Evolutionary conservation across 2,329 filamentous ascomycete species (phyloP).

Genomic region (Thielaviopsis populi): DNA sequence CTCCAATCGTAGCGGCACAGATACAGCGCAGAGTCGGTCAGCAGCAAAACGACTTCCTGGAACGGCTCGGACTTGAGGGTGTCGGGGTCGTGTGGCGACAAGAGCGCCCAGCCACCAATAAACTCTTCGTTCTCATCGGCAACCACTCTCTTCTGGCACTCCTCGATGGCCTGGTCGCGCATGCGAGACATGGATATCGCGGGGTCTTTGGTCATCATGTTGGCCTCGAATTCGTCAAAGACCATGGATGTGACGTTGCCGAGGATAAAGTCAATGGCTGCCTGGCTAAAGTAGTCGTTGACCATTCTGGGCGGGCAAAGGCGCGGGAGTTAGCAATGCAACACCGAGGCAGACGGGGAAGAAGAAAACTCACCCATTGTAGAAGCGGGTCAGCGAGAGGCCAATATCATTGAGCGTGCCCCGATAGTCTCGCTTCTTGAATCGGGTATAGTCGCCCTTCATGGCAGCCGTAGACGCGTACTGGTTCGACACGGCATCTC

Average conservation of each 20-base stretch:
- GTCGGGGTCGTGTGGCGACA: slow-evolving; percentile 59
- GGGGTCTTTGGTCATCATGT: slow-evolving; percentile 86
- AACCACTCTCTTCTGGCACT: slow-evolving; percentile 73
- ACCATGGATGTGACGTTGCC: slow-evolving; percentile 73
- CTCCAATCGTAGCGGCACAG: slow-evolving; percentile 89
- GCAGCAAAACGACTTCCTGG: slow-evolving; percentile 73
- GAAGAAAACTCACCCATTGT: slow-evolving; percentile 41
- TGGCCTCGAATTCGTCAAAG: slow-evolving; percentile 86
- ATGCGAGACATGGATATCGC: slow-evolving; percentile 74
- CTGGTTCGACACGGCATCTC: slow-evolving; percentile 86
- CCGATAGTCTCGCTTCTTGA: slow-evolving; percentile 75
- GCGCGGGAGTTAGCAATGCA: slow-evolving; percentile 2
- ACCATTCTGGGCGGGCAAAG: slow-evolving; percentile 56
- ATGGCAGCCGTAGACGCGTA: slow-evolving; percentile 91
- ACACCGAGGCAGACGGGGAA: not conserved
- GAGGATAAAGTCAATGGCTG: slow-evolving; percentile 83
- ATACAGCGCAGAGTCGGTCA: slow-evolving; percentile 77
- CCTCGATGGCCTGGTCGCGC: slow-evolving; percentile 78
- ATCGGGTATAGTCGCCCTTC: slow-evolving; percentile 93
- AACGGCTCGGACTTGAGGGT: slow-evolving; percentile 60
- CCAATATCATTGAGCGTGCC: slow-evolving; percentile 86
- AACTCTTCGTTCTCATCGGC: slow-evolving; percentile 73
- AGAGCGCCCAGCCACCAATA: slow-evolving; percentile 75
- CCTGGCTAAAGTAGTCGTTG: slow-evolving; percentile 93
- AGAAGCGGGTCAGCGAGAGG: slow-evolving; percentile 65